Evolutionary conservation across 148 eudicot genomes (phyloP).

Genomic region (Limonium bicolor): DNA sequence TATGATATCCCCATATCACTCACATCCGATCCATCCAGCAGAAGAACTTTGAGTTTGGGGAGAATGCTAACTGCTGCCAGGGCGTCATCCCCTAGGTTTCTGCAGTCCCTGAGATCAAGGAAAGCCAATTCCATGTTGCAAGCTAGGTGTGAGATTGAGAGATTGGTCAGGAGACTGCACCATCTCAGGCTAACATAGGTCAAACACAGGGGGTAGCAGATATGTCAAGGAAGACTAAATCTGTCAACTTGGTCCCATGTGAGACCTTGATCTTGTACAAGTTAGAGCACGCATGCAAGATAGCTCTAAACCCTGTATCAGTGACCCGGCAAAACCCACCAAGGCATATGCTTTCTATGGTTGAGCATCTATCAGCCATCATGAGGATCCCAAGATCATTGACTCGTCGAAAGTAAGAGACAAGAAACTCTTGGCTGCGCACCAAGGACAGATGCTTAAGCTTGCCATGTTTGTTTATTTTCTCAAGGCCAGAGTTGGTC

Average conservation of each 20-base stretch:
- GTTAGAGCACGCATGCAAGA: constrained; percentile 66
- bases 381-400: constrained; percentile 86
- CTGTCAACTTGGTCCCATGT: constrained; percentile 72
- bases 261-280: constrained; percentile 59
- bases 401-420: constrained; percentile 64
- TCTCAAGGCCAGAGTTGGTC: constrained; percentile 75
- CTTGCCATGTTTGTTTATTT: constrained; percentile 66
- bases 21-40: constrained; percentile 74
- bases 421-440: constrained; percentile 72
- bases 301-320: constrained; percentile 74
- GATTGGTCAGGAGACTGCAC: constrained; percentile 81
- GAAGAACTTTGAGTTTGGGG: constrained; percentile 42
- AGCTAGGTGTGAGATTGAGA: constrained; percentile 40
- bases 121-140: constrained; percentile 51
- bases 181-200: constrained; percentile 84
- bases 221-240: constrained; percentile 80
- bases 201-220: constrained; percentile 64
- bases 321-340: constrained; percentile 95
- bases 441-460: constrained; percentile 75
- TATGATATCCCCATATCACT: constrained; percentile 59
- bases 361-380: constrained; percentile 78
- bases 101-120: constrained; percentile 86
- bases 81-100: constrained; percentile 82
- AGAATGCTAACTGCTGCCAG: constrained; percentile 46
- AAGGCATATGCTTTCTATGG: constrained; percentile 81